Evolutionary conservation across 768 basidiomycete species (phyloP).

Genomic region (Pulveroboletus sp.): DNA sequence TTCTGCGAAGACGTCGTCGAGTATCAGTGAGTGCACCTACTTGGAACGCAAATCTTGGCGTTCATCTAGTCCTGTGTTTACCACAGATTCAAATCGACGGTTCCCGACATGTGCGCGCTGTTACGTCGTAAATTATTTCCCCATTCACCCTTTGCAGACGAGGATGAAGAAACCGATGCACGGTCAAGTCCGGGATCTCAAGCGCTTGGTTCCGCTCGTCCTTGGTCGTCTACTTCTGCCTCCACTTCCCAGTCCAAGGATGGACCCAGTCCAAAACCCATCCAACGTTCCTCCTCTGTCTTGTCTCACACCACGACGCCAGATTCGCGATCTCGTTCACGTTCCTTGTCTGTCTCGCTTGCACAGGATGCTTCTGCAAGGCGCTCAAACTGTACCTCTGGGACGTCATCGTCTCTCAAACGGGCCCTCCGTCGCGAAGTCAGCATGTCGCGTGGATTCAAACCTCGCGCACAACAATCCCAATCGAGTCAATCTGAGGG

Average conservation of each 20-base stretch:
- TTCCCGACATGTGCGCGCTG: conserved; percentile 52
- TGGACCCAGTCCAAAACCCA: conserved; percentile 4
- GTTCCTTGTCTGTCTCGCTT: conserved; percentile 65
- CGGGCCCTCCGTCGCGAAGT: conserved; percentile 62
- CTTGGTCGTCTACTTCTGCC: conserved; percentile 10
- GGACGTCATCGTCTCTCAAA: conserved; percentile 41
- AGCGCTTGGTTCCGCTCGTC: neutral
- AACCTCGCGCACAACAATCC: conserved; percentile 32
- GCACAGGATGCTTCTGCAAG: conserved; percentile 52
- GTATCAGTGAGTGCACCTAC: conserved; percentile 42
- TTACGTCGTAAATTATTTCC: conserved; percentile 67
- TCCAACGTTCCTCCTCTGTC: conserved; percentile 24
- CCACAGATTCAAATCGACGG: conserved; percentile 48
- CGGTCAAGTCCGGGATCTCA: conserved; percentile 12
- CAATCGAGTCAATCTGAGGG: conserved; percentile 12
- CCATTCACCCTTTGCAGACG: conserved; percentile 54
- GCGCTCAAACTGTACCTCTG: conserved; percentile 28
- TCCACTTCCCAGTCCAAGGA: conserved; percentile 10
- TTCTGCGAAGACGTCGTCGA: conserved; percentile 69
- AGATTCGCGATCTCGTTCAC: conserved; percentile 43
- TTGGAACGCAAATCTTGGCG: neutral
- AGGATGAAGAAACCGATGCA: conserved; percentile 20
- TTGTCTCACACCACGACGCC: conserved; percentile 13
- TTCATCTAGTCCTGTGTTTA: neutral
- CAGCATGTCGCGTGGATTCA: conserved; percentile 74